Conservation (phyloP, 306 rosid species). For the Senna tora region DNA sequence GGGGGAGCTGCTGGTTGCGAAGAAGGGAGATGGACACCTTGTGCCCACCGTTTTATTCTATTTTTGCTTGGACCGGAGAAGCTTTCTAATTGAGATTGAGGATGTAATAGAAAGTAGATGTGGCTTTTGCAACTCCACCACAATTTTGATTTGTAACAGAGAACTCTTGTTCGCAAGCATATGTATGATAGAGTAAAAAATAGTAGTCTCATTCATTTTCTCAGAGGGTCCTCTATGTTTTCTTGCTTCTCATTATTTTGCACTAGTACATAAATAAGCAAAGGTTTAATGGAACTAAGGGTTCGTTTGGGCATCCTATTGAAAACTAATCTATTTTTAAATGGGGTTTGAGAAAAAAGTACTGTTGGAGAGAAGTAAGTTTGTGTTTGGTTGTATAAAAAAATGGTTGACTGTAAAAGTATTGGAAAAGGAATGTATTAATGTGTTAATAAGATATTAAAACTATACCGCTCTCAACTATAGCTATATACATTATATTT, state of each 20-base stretch:
- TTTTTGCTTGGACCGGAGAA: slow-evolving; percentile 52
- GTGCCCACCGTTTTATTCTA: slow-evolving; percentile 58
- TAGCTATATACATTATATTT: no score
- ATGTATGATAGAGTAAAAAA: slow-evolving; percentile 64
- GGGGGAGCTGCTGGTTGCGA: slow-evolving; percentile 48
- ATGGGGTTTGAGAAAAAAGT: no score
- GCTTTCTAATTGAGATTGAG: slow-evolving; percentile 63
- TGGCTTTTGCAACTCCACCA: slow-evolving; percentile 75
- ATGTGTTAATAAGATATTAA: no score
- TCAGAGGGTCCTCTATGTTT: slow-evolving; percentile 31
- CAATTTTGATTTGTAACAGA: slow-evolving; percentile 98
- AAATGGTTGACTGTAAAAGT: no score
- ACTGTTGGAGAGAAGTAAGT: no score
- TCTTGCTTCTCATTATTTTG: slow-evolving; percentile 4
- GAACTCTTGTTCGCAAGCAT: slow-evolving; percentile 61
- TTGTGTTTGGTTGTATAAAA: no score
- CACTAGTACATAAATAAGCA: no score
- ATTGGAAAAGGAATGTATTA: no score
- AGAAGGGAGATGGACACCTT: slow-evolving; percentile 47
- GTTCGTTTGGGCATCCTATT: no score
- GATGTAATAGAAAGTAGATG: slow-evolving; percentile 65
- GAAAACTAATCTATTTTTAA: no score
- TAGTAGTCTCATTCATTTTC: slow-evolving; percentile 55
- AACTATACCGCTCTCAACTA: no score
- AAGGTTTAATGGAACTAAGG: no score